phyloP scores from a whole-genome alignment of 179 eudicot genomes.

The Gypsophila paniculata region DNA sequence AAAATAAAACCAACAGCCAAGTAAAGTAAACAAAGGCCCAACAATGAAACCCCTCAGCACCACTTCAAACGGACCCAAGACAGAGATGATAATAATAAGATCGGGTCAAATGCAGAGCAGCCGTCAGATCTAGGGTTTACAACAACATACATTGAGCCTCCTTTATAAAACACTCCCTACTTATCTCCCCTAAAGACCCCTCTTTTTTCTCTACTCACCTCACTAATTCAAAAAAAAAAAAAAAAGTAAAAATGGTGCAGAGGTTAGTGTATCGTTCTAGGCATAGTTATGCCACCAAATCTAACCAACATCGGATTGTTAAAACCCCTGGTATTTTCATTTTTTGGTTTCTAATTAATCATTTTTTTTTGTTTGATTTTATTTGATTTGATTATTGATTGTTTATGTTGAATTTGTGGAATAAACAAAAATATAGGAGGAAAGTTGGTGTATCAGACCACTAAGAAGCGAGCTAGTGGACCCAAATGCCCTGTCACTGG shows the following conservation, averaged over 20 bases:
- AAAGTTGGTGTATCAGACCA: slow-evolving; percentile 36
- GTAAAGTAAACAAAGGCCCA: not conserved
- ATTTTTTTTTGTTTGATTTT: not conserved
- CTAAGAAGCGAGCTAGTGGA: slow-evolving; percentile 35
- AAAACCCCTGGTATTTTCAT: slow-evolving; percentile 38
- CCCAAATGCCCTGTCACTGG: slow-evolving; percentile 43
- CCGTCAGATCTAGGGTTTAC: slow-evolving; percentile 39
- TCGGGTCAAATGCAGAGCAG: slow-evolving; percentile 4
- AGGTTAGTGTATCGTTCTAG: slow-evolving; percentile 35
- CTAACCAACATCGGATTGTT: slow-evolving; percentile 45
- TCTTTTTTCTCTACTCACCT: slow-evolving; percentile 19
- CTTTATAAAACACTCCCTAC: slow-evolving; percentile 12
- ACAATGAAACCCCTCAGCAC: not conserved
- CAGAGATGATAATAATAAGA: not conserved
- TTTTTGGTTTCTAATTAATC: not conserved
- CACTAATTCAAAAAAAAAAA: not conserved
- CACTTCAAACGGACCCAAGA: not conserved
- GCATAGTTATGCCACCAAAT: slow-evolving; percentile 48
- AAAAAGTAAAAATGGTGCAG: slow-evolving; percentile 32
- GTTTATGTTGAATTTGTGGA: not conserved
- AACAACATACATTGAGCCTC: no score
- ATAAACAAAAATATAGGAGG: slow-evolving; percentile 38
- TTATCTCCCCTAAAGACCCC: not conserved
- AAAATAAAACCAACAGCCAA: no score
- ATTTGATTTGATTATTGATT: not conserved